Evolutionary conservation across 2,329 filamentous ascomycete species (phyloP).

Genomic region (Plectosphaerella cucumerina): DNA sequence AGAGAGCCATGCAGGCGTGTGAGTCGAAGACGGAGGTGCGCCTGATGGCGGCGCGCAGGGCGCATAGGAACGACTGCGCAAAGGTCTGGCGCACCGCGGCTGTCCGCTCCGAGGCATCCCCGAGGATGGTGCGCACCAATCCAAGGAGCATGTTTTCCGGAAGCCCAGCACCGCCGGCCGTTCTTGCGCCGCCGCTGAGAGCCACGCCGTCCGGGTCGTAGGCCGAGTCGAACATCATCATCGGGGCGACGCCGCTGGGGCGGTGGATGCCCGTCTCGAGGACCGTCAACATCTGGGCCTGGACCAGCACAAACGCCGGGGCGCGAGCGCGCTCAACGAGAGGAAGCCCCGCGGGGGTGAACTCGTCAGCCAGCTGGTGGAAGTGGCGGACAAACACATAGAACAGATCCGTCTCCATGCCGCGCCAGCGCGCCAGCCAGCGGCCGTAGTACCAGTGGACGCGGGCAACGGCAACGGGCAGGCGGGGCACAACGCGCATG

Average conservation of each 20-base stretch:
- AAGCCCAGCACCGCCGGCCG: conserved; percentile 65
- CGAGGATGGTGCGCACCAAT: conserved; percentile 75
- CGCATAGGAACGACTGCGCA: conserved; percentile 66
- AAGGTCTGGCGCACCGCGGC: conserved; percentile 60
- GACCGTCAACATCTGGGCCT: conserved; percentile 75
- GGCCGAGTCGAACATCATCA: conserved; percentile 39
- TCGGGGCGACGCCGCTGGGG: conserved; percentile 51
- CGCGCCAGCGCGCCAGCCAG: conserved; percentile 83
- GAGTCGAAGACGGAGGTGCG: conserved; percentile 78
- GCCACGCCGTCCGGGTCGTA: conserved; percentile 62
- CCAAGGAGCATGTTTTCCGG: conserved; percentile 84
- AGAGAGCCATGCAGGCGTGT: conserved; percentile 81
- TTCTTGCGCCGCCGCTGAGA: conserved; percentile 57
- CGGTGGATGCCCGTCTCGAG: conserved; percentile 82
- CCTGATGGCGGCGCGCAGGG: conserved; percentile 71
- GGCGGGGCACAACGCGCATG: conserved; percentile 61
- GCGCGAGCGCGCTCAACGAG: conserved; percentile 56
- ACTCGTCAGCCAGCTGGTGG: conserved; percentile 73
- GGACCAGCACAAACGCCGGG: conserved; percentile 75
- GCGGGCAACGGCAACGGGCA: conserved; percentile 64
- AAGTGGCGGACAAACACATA: conserved; percentile 91
- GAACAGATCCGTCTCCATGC: conserved; percentile 82
- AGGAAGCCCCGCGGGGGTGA: conserved; percentile 53
- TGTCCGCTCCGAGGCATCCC: conserved; percentile 33
- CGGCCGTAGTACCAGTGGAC: conserved; percentile 81